These are phyloP conservation scores for Epichloe sibirici DNA, from an alignment of 2,329 filamentous ascomycete species.

Conservation along the genomic window DNA sequence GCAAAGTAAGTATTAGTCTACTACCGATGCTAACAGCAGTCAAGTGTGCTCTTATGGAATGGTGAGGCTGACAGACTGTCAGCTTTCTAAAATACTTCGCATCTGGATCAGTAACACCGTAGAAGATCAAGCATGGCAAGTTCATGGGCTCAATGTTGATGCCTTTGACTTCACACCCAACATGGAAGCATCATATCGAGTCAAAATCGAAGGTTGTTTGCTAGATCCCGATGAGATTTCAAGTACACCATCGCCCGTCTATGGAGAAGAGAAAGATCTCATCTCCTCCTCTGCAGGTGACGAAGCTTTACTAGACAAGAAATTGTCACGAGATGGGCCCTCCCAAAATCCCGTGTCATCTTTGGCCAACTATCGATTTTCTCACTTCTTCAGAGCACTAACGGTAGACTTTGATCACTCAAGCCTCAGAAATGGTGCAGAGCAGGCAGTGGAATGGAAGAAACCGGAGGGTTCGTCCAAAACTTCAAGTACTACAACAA, in stretches of 20 bases:
- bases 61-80: conserved; percentile 7
- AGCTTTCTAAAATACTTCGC: conserved; percentile 73
- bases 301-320: not conserved
- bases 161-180: conserved; percentile 73
- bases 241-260: not conserved
- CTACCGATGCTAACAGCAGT: not conserved
- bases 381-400: conserved; percentile 73
- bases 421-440: conserved; percentile 40
- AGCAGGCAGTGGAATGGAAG: conserved; percentile 69
- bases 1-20: conserved; percentile 39
- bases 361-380: conserved; percentile 44
- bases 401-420: conserved; percentile 60
- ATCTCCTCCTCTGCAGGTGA: no score
- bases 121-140: conserved; percentile 91
- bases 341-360: conserved; percentile 10
- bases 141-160: conserved; percentile 53
- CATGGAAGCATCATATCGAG: conserved; percentile 67
- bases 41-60: not conserved
- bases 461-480: conserved; percentile 53
- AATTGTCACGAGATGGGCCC: conserved; percentile 39
- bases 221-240: conserved; percentile 52
- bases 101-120: conserved; percentile 93
- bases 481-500: conserved; percentile 24
- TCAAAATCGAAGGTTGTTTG: conserved; percentile 83
- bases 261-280: not conserved